These are phyloP conservation scores for Emmonsiellopsis sp. DNA, from an alignment of 2,329 filamentous ascomycete genomes.

Conservation along the genomic window DNA sequence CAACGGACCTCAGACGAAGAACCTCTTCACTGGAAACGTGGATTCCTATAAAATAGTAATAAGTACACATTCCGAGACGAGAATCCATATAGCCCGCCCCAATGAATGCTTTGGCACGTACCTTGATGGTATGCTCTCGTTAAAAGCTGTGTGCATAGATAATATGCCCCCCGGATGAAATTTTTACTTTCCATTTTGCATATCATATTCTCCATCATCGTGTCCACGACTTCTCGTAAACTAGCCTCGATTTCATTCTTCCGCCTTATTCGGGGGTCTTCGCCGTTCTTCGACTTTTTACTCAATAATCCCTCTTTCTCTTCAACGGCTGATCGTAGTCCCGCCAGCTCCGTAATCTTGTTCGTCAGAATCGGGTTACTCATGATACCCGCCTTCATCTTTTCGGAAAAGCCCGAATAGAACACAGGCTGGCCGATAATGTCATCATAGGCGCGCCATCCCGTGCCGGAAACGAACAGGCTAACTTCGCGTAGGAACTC, in stretches of 20 bases:
- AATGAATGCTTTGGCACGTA: slow-evolving; percentile 13
- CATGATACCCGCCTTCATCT: slow-evolving; percentile 74
- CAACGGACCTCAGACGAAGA: slow-evolving; percentile 68
- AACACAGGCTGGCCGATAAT: slow-evolving; percentile 88
- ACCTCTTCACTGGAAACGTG: slow-evolving; percentile 96
- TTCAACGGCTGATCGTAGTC: slow-evolving; percentile 65
- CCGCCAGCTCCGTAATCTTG: slow-evolving; percentile 69
- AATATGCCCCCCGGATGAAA: slow-evolving; percentile 90
- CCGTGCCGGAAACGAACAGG: slow-evolving; percentile 82
- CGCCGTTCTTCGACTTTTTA: slow-evolving; percentile 19
- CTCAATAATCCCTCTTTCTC: slow-evolving; percentile 62
- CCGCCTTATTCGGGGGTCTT: slow-evolving; percentile 6
- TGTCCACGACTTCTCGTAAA: slow-evolving; percentile 71
- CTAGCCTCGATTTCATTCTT: slow-evolving; percentile 60
- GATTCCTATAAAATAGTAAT: slow-evolving; percentile 46
- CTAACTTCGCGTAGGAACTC: slow-evolving; percentile 90
- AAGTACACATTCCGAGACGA: background rate
- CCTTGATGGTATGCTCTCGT: slow-evolving; percentile 90
- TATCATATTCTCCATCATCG: slow-evolving; percentile 90
- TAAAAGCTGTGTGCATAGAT: slow-evolving; percentile 75
- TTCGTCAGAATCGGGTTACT: slow-evolving; percentile 63
- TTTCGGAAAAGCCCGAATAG: slow-evolving; percentile 83
- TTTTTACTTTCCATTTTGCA: slow-evolving; percentile 96
- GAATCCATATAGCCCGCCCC: background rate
- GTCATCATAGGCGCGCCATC: slow-evolving; percentile 90